These are phyloP conservation scores for Saposhnikovia divaricata DNA, from an alignment of 129 eudicot species.

Conservation along the genomic window DNA sequence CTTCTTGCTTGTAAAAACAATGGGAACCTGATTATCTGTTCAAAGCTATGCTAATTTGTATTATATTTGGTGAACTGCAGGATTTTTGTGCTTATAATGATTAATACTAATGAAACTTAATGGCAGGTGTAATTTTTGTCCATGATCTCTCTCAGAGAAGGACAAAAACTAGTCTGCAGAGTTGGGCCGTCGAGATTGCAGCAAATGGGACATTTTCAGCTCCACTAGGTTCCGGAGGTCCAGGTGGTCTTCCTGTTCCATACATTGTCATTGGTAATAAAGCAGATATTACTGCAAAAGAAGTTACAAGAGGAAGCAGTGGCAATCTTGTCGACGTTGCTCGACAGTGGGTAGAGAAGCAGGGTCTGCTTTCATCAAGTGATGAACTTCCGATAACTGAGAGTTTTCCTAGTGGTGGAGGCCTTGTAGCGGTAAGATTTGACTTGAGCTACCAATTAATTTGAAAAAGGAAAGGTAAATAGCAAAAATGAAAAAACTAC, in stretches of 20 bases:
- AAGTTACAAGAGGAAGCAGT: slow-evolving; percentile 80
- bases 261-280: slow-evolving; percentile 87
- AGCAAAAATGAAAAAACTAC: background rate
- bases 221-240: slow-evolving; percentile 82
- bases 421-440: slow-evolving; percentile 70
- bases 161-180: slow-evolving; percentile 83
- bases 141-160: slow-evolving; percentile 88
- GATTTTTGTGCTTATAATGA: slow-evolving; percentile 7
- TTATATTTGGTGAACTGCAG: slow-evolving; percentile 8
- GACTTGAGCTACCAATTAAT: background rate
- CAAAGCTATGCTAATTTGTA: background rate
- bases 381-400: slow-evolving; percentile 87
- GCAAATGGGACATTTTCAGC: slow-evolving; percentile 85
- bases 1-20: background rate
- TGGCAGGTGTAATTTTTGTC: slow-evolving; percentile 85
- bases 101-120: slow-evolving; percentile 4
- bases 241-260: slow-evolving; percentile 98
- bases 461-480: background rate
- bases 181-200: slow-evolving; percentile 91
- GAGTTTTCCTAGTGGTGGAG: slow-evolving; percentile 77
- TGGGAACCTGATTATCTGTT: background rate
- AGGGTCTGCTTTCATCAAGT: slow-evolving; percentile 82
- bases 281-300: slow-evolving; percentile 91
- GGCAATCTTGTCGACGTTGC: slow-evolving; percentile 97
- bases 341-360: slow-evolving; percentile 92